phyloP scores from a whole-genome alignment of 2,329 filamentous ascomycete genomes.

The Fusarium succisae region DNA sequence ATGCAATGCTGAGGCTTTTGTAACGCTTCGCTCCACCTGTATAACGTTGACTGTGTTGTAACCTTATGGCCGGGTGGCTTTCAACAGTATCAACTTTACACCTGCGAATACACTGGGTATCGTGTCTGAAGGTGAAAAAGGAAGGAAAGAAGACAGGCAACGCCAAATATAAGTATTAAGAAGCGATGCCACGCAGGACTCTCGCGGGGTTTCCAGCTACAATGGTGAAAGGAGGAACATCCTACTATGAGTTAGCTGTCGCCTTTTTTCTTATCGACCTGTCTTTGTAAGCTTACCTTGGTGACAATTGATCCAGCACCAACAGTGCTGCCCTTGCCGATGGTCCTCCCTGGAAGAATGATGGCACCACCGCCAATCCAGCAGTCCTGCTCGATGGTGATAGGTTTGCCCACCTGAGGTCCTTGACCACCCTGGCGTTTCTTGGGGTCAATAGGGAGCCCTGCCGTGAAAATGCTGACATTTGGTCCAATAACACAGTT shows the following conservation, averaged over 20 bases:
- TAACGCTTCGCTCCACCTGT: slow-evolving; percentile 30
- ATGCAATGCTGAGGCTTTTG: slow-evolving; percentile 34
- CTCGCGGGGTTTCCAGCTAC: slow-evolving; percentile 76
- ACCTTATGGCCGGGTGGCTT: not conserved
- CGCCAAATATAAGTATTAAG: slow-evolving; percentile 35
- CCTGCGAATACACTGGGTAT: slow-evolving; percentile 44
- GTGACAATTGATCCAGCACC: slow-evolving; percentile 88
- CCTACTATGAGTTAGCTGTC: slow-evolving; percentile 48
- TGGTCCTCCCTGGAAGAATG: slow-evolving; percentile 80
- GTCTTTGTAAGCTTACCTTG: slow-evolving; percentile 60
- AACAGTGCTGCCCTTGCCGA: slow-evolving; percentile 81
- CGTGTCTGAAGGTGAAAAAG: slow-evolving; percentile 40
- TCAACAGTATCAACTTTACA: slow-evolving; percentile 33
- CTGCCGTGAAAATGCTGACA: slow-evolving; percentile 85
- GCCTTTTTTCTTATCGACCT: not conserved
- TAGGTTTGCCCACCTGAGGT: slow-evolving; percentile 73
- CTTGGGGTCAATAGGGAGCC: slow-evolving; percentile 76
- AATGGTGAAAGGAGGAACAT: slow-evolving; percentile 74
- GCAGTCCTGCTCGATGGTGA: slow-evolving; percentile 86
- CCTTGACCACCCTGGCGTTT: slow-evolving; percentile 78
- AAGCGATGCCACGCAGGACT: slow-evolving; percentile 56
- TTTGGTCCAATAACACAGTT: slow-evolving; percentile 82
- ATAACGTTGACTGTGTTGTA: slow-evolving; percentile 1
- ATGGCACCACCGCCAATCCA: slow-evolving; percentile 82
- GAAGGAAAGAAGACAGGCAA: not conserved